A percentile compares a stretch with the other conserved stretches of the same genome.
Evolutionary conservation across 345 rosid genomes (phyloP).

Genomic region (Mallotus nudiflorus): DNA sequence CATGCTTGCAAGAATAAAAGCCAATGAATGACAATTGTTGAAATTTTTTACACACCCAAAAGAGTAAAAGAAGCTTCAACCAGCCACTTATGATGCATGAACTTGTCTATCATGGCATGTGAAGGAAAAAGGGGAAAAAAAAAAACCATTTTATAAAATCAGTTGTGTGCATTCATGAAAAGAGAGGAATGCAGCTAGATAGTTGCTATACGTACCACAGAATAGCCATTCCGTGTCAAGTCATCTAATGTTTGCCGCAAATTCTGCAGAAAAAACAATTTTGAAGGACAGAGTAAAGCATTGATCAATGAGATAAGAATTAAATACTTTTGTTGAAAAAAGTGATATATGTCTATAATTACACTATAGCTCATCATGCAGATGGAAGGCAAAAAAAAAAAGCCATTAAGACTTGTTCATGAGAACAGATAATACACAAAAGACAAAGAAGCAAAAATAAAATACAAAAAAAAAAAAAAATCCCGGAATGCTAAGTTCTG

Average conservation of each 20-base stretch:
- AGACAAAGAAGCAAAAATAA: no score
- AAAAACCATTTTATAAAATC: not conserved
- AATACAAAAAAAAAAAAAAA: no score
- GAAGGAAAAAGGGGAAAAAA: not conserved
- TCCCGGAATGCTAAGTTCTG: no score
- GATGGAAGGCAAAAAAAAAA: no score
- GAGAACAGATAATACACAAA: no score
- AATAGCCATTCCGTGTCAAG: conserved; percentile 74
- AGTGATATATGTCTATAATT: no score
- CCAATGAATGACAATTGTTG: not conserved
- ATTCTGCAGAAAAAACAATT: conserved; percentile 57
- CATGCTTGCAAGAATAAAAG: not conserved
- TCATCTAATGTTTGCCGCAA: conserved; percentile 98
- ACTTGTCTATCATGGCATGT: not conserved
- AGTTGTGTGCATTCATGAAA: not conserved
- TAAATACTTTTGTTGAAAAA: no score
- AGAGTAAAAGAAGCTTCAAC: not conserved
- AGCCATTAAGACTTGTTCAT: no score
- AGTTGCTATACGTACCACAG: conserved; percentile 66
- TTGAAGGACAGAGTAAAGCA: not conserved
- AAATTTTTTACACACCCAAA: not conserved
- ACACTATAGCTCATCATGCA: no score
- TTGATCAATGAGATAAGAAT: no score
- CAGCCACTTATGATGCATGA: not conserved
- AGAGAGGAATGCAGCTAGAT: not conserved